Evolutionary conservation across 2,329 filamentous ascomycete species (phyloP).

Genomic region (Colletotrichum kahawae): DNA sequence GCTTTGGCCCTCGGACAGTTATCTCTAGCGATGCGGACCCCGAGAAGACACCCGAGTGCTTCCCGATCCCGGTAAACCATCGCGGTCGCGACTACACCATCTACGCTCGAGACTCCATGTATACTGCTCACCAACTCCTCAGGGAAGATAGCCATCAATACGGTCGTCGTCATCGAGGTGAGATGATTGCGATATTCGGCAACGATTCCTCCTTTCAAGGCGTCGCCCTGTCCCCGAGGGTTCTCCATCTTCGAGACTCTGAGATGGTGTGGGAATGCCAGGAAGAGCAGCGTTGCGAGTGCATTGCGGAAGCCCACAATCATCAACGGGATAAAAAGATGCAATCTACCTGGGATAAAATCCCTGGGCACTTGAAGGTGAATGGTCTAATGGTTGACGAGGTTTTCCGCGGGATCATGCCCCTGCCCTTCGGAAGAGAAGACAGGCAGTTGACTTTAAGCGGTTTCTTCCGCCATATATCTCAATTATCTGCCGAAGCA

Average conservation of each 20-base stretch:
- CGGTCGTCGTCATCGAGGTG: background rate
- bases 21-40: background rate
- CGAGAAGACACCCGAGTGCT: background rate
- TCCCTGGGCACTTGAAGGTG: background rate
- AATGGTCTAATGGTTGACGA: background rate
- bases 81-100: background rate
- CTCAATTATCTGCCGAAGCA: background rate
- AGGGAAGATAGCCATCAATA: background rate
- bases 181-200: background rate
- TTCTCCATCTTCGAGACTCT: background rate
- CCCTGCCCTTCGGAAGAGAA: too few species aligned
- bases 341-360: background rate
- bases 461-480: background rate
- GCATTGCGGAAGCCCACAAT: background rate
- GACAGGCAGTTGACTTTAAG: background rate
- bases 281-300: background rate
- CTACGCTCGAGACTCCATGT: background rate
- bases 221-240: background rate
- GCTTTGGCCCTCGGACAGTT: background rate
- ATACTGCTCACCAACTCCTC: background rate
- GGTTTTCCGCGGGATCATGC: background rate
- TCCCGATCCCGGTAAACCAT: background rate
- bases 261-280: constrained; percentile 7
- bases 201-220: background rate
- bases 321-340: background rate